phyloP scores from a whole-genome alignment of 2,329 filamentous ascomycete genomes.

The Laburnicola sp. region DNA sequence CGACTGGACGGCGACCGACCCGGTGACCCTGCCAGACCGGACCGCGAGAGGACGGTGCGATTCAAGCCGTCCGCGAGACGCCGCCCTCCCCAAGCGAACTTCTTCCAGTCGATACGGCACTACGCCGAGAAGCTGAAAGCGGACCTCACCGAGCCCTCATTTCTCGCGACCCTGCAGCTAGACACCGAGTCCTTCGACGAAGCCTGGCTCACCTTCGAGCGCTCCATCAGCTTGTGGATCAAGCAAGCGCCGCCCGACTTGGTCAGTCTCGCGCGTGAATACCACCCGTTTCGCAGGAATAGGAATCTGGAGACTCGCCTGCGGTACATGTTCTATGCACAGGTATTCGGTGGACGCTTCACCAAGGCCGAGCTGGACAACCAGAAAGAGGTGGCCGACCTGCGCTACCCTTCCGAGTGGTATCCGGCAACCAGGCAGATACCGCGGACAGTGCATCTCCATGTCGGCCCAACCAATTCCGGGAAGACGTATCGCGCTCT shows the following conservation, averaged over 20 bases:
- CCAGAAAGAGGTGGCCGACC: constrained; percentile 65
- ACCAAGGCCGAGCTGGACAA: constrained; percentile 42
- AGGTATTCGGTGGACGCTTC: constrained; percentile 38
- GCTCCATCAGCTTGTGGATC: constrained; percentile 25
- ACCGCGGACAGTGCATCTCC: constrained; percentile 83
- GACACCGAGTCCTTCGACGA: constrained; percentile 24
- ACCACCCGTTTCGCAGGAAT: constrained; percentile 14
- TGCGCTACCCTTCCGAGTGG: constrained; percentile 91
- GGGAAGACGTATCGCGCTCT: constrained; percentile 96
- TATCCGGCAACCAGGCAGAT: constrained; percentile 79
- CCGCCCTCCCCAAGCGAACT: not conserved
- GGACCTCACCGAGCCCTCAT: constrained; percentile 22
- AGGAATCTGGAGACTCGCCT: constrained; percentile 57
- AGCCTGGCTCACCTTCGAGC: constrained; percentile 33
- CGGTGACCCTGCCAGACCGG: not conserved
- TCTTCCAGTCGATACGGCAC: constrained; percentile 13
- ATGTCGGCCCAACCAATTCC: constrained; percentile 96
- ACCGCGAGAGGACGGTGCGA: not conserved
- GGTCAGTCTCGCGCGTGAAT: constrained; percentile 14
- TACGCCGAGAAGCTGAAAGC: constrained; percentile 19
- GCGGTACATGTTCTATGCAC: constrained; percentile 65
- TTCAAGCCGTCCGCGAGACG: constrained; percentile 3
- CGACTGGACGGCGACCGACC: no score
- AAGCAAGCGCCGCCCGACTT: constrained; percentile 26
- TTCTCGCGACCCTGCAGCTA: constrained; percentile 35